These are phyloP conservation scores for Neltuma alba DNA, from an alignment of 306 rosid species.

Conservation along the genomic window DNA sequence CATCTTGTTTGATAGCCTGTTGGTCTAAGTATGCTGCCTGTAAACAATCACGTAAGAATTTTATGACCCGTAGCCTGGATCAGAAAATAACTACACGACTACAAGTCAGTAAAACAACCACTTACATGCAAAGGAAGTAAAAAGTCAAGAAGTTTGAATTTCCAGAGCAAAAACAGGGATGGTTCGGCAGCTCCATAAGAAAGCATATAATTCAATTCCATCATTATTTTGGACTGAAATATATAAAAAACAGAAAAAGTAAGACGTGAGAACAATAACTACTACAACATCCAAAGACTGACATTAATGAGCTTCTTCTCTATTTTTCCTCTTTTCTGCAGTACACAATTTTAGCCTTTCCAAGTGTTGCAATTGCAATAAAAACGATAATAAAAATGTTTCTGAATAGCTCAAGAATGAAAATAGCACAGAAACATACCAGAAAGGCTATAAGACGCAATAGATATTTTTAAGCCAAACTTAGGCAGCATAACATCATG, in stretches of 20 bases:
- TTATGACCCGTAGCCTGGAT: conserved; percentile 17
- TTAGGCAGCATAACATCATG: background rate
- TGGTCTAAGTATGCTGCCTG: conserved; percentile 85
- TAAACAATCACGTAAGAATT: conserved; percentile 41
- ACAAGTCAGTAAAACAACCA: conserved; percentile 25
- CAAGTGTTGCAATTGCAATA: conserved; percentile 21
- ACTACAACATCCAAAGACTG: conserved; percentile 33
- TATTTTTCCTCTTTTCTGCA: background rate
- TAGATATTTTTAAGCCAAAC: background rate
- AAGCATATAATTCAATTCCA: conserved; percentile 91
- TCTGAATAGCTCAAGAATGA: background rate
- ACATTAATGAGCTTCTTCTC: background rate
- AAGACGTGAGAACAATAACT: conserved; percentile 26
- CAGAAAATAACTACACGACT: conserved; percentile 14
- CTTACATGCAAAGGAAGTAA: conserved; percentile 85
- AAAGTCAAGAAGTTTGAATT: conserved; percentile 68
- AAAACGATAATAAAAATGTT: background rate
- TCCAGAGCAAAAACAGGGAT: conserved; percentile 43
- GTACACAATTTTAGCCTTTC: conserved; percentile 2
- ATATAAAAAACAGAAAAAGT: conserved; percentile 30
- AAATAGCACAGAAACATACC: background rate
- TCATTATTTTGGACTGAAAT: conserved; percentile 67
- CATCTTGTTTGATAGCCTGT: conserved; percentile 46
- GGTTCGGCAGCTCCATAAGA: conserved; percentile 26
- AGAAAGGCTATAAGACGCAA: background rate